These are phyloP conservation scores for Parsonsia alboflavescens DNA, from an alignment of 257 asterid species.

Conservation along the genomic window DNA sequence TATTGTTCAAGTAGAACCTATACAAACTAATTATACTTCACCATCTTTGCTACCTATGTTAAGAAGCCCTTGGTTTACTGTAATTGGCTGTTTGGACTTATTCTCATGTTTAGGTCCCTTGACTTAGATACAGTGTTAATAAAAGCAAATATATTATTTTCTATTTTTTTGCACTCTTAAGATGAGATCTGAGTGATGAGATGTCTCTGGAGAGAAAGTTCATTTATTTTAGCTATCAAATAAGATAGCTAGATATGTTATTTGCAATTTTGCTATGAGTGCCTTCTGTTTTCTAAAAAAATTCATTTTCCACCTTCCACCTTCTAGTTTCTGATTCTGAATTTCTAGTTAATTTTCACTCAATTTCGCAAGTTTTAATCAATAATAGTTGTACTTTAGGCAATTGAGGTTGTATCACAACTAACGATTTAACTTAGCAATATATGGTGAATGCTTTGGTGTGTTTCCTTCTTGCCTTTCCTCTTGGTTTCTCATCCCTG, in stretches of 20 bases:
- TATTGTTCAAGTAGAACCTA: background rate
- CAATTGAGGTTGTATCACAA: background rate
- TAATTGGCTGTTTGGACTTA: background rate
- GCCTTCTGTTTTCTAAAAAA: background rate
- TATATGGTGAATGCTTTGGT: background rate
- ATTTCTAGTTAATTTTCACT: background rate
- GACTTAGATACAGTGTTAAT: background rate
- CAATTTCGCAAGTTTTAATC: background rate
- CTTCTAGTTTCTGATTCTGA: background rate
- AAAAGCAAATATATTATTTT: background rate
- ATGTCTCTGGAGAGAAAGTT: background rate
- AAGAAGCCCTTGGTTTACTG: background rate
- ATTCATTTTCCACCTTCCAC: background rate
- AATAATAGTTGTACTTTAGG: background rate
- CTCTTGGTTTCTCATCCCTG: background rate
- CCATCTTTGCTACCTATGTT: background rate
- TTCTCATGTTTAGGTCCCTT: slow-evolving; percentile 1
- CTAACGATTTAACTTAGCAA: background rate
- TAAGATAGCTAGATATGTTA: background rate
- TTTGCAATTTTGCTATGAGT: background rate
- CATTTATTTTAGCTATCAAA: background rate
- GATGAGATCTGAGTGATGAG: background rate
- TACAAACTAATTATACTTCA: background rate
- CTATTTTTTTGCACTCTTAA: background rate
- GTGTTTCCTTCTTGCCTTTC: background rate